These are phyloP conservation scores for Trichoderma brevicompactum DNA, from an alignment of 2,329 filamentous ascomycete genomes.

Conservation along the genomic window DNA sequence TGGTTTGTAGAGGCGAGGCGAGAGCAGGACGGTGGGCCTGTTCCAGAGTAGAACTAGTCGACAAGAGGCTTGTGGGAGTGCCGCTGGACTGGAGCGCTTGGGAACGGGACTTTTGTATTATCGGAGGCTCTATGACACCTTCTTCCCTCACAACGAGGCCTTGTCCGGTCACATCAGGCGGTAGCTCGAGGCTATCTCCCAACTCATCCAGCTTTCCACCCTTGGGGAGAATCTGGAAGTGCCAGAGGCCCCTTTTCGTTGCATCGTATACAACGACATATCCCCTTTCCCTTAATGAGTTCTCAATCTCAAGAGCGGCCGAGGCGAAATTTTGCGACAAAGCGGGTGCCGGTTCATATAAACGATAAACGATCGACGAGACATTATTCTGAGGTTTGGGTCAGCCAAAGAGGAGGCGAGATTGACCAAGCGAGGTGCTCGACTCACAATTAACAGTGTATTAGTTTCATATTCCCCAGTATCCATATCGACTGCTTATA, in stretches of 20 bases:
- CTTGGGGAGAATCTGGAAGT: slow-evolving; percentile 55
- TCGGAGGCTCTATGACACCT: slow-evolving; percentile 55
- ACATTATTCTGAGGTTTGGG: slow-evolving; percentile 56
- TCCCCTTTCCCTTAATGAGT: slow-evolving; percentile 55
- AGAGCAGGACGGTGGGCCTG: slow-evolving; percentile 36
- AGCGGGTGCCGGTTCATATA: slow-evolving; percentile 57
- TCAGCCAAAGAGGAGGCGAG: slow-evolving; percentile 31
- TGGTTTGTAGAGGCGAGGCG: slow-evolving; percentile 28
- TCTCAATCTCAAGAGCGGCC: slow-evolving; percentile 57
- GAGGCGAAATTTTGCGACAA: slow-evolving; percentile 51
- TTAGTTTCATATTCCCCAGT: slow-evolving; percentile 67
- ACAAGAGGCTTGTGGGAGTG: slow-evolving; percentile 53
- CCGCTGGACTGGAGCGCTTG: slow-evolving; percentile 47
- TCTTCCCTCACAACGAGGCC: slow-evolving; percentile 53
- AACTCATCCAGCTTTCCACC: slow-evolving; percentile 41
- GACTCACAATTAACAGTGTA: slow-evolving; percentile 60
- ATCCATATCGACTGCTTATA: slow-evolving; percentile 60
- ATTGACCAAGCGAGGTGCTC: background rate
- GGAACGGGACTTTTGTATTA: slow-evolving; percentile 51
- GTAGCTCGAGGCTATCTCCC: slow-evolving; percentile 41
- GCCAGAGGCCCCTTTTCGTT: slow-evolving; percentile 57
- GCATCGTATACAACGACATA: slow-evolving; percentile 59
- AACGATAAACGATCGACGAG: slow-evolving; percentile 57
- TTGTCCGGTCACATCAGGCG: slow-evolving; percentile 51
- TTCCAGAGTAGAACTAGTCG: slow-evolving; percentile 48